These are phyloP conservation scores for Apostasia ramifera DNA, from an alignment of 106 monocot genomes.

Conservation along the genomic window DNA sequence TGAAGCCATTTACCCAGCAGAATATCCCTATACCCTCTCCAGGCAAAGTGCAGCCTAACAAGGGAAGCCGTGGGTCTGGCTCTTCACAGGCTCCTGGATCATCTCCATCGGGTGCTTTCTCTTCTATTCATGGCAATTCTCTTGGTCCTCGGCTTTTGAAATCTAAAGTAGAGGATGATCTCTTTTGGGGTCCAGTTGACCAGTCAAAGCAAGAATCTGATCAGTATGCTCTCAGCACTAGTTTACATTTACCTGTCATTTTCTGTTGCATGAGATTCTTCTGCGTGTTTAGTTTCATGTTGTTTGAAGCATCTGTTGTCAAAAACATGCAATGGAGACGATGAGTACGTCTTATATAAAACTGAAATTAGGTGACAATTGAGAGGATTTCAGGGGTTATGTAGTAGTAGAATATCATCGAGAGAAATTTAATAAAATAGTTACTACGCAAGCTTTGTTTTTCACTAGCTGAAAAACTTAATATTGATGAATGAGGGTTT, in stretches of 20 bases:
- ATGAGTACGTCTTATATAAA: no score
- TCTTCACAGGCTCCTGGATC: conserved; percentile 53
- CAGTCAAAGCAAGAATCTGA: conserved; percentile 42
- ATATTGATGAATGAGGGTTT: no score
- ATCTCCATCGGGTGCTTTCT: conserved; percentile 58
- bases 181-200: conserved; percentile 88
- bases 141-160: conserved; percentile 31
- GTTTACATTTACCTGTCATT: not conserved
- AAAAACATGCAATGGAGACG: no score
- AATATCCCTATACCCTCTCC: conserved; percentile 41
- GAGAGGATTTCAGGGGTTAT: no score
- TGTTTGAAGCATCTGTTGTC: no score
- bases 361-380: no score
- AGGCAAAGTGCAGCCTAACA: conserved; percentile 30
- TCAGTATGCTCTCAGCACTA: conserved; percentile 36
- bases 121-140: conserved; percentile 25
- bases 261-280: not conserved
- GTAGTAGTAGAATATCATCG: no score
- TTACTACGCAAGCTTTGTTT: no score
- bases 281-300: not conserved
- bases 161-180: conserved; percentile 70
- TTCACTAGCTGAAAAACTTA: no score
- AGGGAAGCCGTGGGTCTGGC: conserved; percentile 30
- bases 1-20: conserved; percentile 25
- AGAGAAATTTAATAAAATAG: no score